A percentile compares a stretch with the other conserved stretches of the same genome.
phyloP scores from a whole-genome alignment of 495 filamentous ascomycete genomes.

The Aspergillus ostianus region DNA sequence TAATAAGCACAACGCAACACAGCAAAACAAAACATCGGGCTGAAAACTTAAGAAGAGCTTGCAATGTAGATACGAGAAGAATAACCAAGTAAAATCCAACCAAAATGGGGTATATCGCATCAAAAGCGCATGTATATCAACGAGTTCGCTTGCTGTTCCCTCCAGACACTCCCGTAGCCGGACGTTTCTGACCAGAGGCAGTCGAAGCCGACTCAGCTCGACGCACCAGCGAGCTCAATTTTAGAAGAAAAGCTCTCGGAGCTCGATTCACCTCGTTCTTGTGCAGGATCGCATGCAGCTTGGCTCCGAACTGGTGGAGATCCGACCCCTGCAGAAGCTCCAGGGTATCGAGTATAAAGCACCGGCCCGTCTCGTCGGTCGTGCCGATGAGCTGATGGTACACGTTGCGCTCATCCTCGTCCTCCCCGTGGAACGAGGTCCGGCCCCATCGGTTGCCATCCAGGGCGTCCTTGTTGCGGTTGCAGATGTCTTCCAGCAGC shows the following conservation, averaged over 20 bases:
- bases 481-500: constrained; percentile 43
- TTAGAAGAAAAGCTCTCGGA: constrained; percentile 36
- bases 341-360: constrained; percentile 46
- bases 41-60: neutral
- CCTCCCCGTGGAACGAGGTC: constrained; percentile 39
- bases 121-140: constrained; percentile 14
- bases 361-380: constrained; percentile 32
- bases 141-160: constrained; percentile 37
- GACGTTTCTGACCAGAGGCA: constrained; percentile 36
- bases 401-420: constrained; percentile 49
- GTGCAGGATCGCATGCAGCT: constrained; percentile 34
- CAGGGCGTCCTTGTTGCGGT: constrained; percentile 47
- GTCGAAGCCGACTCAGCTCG: constrained; percentile 26
- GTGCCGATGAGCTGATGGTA: constrained; percentile 48
- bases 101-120: neutral
- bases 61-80: neutral
- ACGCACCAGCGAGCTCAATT: constrained; percentile 32
- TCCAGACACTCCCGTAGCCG: constrained; percentile 29
- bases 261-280: constrained; percentile 42
- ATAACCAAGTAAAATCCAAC: neutral
- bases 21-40: neutral
- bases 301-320: constrained; percentile 32
- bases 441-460: constrained; percentile 40
- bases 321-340: constrained; percentile 32
- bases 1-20: neutral